Evolutionary conservation across 345 rosid genomes (phyloP), one percentile per base, ranked within the genome.

Genomic region (Rubroshorea leprosula): DNA sequence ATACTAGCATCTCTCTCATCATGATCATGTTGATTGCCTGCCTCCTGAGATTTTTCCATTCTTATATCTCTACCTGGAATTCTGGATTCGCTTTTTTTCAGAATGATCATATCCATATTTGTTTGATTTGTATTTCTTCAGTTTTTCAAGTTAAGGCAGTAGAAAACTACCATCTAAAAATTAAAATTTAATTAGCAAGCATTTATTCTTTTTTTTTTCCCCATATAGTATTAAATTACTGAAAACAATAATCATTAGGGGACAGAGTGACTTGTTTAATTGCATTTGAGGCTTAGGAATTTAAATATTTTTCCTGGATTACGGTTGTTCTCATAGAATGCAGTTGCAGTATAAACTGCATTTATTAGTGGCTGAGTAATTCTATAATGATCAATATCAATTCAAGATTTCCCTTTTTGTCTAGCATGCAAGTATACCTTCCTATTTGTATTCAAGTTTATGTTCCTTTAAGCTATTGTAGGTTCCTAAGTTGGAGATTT

Each of bases 391-490:
- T 35, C 41, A 8, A 35, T 35, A 35, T 35, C 3, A 8, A 35
- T 35, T 8, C 12, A 35, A 35, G 5, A 35, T 35, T 35, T 35
- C 11, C 9, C 8, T 27, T 27, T 4, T 4, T 4, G 4, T 8
- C 41, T 6, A 25, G 17, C 46, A 38, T 53, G 43, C 64, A 21
- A 11, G 19, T 27, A 9, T 46, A 39, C 41, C 14, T 51, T n/a
- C 26, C 13, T 49, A 9, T 55, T 22, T 39, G 17, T 54, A n/a
- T 41, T 2, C 12, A n/a, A n/a, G 49, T 16, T 19, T 54, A 61
- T 39, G 27, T 60, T 52, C 41, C 41, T 71, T 56, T n/a, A 17
- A 15, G n/a, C 25, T 48, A 45, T 23, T 29, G 3, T 9, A 9
- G 5, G 0, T 10, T 63, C 8, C 31, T 38, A 24, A 51, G 16